Percentiles rank a stretch among this genome's conserved stretches.
phyloP scores from a whole-genome alignment of 495 filamentous ascomycete genomes.

The Pseudomonodictys pantanalensis region DNA sequence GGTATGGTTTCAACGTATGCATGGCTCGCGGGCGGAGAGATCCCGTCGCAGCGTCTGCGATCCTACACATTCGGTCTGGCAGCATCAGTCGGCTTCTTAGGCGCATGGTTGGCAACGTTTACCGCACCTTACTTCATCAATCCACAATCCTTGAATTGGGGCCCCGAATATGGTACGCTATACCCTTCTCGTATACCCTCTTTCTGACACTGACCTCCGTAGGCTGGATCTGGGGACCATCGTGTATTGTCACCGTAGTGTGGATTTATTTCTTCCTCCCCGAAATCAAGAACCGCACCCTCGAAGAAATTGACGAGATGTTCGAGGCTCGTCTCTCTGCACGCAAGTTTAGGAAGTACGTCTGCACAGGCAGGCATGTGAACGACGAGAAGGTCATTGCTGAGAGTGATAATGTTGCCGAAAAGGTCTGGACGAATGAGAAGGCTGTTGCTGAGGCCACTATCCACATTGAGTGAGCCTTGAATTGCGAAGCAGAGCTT shows the following conservation, averaged over 20 bases:
- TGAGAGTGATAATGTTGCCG: conserved; percentile 18
- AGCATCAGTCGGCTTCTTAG: conserved; percentile 52
- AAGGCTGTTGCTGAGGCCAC: conserved; percentile 22
- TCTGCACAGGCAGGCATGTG: conserved; percentile 36
- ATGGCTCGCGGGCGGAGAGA: conserved; percentile 60
- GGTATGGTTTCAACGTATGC: conserved; percentile 55
- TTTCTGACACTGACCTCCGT: neutral
- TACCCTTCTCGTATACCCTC: neutral
- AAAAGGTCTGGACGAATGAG: conserved; percentile 20
- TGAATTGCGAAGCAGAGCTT: no score
- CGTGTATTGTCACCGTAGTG: conserved; percentile 42
- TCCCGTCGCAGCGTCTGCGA: conserved; percentile 54
- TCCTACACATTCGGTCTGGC: conserved; percentile 58
- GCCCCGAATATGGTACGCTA: conserved; percentile 48
- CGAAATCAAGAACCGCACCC: conserved; percentile 52
- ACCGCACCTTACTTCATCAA: conserved; percentile 64
- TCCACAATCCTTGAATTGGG: conserved; percentile 54
- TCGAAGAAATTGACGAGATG: conserved; percentile 58
- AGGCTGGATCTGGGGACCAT: conserved; percentile 52
- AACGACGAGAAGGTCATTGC: conserved; percentile 10
- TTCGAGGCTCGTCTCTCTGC: conserved; percentile 50
- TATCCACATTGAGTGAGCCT: no score
- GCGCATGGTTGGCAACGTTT: conserved; percentile 57
- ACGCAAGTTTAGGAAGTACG: conserved; percentile 49
- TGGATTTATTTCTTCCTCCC: conserved; percentile 55